Base-by-base conservation (phyloP, 306 rosid species). In the Quillaja saponaria region DNA sequence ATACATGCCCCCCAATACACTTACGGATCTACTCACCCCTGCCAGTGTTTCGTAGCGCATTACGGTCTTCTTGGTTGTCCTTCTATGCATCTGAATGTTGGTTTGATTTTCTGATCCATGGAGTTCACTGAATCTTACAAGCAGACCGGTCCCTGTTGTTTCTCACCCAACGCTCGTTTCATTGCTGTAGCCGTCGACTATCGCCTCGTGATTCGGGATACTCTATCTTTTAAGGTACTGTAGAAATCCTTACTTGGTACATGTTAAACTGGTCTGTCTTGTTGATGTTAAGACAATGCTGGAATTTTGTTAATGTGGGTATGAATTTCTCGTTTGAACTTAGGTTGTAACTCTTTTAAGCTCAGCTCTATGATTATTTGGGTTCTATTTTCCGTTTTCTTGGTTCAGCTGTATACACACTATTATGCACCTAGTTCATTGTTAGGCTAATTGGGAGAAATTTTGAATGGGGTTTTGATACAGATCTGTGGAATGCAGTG, bases 41-140 rank as follows among this genome's bases (percentile, higher is more conserved):
- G n/a, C n/a, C n/a, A n/a, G n/a, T n/a, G n/a, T n/a, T n/a, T n/a
- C n/a, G n/a, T n/a, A n/a, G n/a, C n/a, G n/a, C n/a, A n/a, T n/a
- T n/a, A n/a, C n/a, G n/a, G n/a, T n/a, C n/a, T n/a, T n/a, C n/a
- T n/a, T n/a, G n/a, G n/a, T n/a, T n/a, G n/a, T 31, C 10, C 49
- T n/a, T 45, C 49, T 49, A 11, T 10, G 33, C 4, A 18, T 14
- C 13, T 11, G 11, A 34, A n/a, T n/a, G n/a, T n/a, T n/a, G n/a
- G 13, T 18, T 8, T 7, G 11, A 16, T 17, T 63, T 44, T 4
- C 20, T 42, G 55, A 76, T 64, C 65, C 3, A 88, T 91, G 98
- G 98, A 92, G 89, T 92, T 92, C 83, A 92, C 96, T 11, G 98
- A 92, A 34, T 61, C 82, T 61, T 92, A 86, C 87, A 92, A 92